These are phyloP conservation scores for Dittrichia graveolens DNA, from an alignment of 129 eudicot species.

Conservation along the genomic window DNA sequence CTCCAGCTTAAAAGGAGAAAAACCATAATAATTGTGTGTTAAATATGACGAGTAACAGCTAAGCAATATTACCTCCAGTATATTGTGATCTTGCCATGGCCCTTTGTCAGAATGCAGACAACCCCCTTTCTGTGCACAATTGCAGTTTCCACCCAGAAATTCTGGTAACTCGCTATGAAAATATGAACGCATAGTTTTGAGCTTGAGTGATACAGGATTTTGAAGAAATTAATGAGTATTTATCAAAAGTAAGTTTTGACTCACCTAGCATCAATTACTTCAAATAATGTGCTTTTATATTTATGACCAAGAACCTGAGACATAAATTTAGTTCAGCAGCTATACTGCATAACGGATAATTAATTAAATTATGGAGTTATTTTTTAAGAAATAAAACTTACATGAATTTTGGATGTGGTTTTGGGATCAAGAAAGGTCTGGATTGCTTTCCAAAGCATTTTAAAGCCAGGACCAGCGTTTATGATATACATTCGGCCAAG, in stretches of 20 bases:
- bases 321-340: background rate
- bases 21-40: background rate
- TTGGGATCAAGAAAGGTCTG: constrained; percentile 66
- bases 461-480: constrained; percentile 77
- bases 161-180: constrained; percentile 64
- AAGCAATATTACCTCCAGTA: constrained; percentile 42
- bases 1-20: too few species aligned
- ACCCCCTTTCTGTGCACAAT: constrained; percentile 63
- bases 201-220: background rate
- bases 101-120: constrained; percentile 75
- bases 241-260: background rate
- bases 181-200: constrained; percentile 6
- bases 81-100: constrained; percentile 65
- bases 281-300: constrained; percentile 63
- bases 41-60: background rate
- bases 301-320: constrained; percentile 72
- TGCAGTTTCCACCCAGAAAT: constrained; percentile 69
- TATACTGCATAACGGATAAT: background rate
- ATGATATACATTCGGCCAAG: constrained; percentile 69
- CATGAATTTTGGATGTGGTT: constrained; percentile 75
- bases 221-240: background rate
- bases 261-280: constrained; percentile 73
- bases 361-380: background rate
- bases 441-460: constrained; percentile 63
- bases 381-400: constrained; percentile 18